Base-by-base conservation (phyloP, 2,329 filamentous ascomycete species). In the Alternaria incomplexa region DNA sequence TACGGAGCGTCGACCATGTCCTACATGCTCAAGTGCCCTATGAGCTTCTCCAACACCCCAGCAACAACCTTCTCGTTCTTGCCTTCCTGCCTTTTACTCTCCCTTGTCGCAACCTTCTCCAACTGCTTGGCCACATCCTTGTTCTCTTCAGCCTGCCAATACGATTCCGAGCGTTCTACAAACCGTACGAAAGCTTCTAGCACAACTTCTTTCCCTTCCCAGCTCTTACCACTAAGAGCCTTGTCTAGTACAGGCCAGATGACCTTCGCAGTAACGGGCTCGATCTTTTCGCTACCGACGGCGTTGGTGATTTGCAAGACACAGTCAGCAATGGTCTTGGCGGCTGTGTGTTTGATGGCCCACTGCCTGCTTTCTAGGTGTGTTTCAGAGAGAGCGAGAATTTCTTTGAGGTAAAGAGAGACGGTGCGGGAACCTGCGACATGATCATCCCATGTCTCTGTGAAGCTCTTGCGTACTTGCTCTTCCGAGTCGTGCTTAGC, bases 1-100 rank as follows among this genome's bases (percentile, higher is more conserved):
- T 54, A 43, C 15, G 20, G 51, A 44, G n/a, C 15, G 10, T 54
- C 13, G 13, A 30, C 20, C 13, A 36, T 25, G 48, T 40, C 44
- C 58, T 64, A 62, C 30, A 47, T 36, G n/a, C 62, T 57, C 44
- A 64, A 48, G 46, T 64, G 47, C 3, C 48, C 46, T 57, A 62
- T 66, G 51, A 74, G 61, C 61, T 56, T 65, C 17, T 63, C 68
- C 64, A 72, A 52, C 20, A 67, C 64, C n/a, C 56, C 64, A 6
- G 32, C 61, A 45, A 74, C 63, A 32, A 71, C 63, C 64, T 73
- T 71, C 54, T 73, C 72, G 79, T 98, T 99, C 8, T 85, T 84
- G n/a, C 89, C 87, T 73, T 97, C 97, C 75, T 94, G 95, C 30
- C 96, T 88, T 83, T 96, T 97, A 9, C 93, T 93, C 85, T 99